Conservation (phyloP, 2,329 filamentous ascomycete genomes). For the Trichophyton rubrum region DNA sequence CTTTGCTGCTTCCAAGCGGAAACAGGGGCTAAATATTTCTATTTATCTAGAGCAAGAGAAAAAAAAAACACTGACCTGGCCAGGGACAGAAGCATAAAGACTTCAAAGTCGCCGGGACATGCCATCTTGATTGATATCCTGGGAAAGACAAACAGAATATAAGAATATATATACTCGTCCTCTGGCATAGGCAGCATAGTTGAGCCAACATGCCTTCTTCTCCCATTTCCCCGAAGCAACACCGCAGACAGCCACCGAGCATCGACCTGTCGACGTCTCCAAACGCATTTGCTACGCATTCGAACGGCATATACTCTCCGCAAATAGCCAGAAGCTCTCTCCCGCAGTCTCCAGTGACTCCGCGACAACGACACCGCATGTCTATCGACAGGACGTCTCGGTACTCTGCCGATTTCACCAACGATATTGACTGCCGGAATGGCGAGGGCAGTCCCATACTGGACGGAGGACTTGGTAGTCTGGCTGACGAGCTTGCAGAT, state of each 20-base stretch:
- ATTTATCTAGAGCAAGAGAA: too few relatives aligned
- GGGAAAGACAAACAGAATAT: not conserved
- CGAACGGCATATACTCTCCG: constrained; percentile 24
- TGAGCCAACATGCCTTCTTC: constrained; percentile 13
- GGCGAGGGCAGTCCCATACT: not conserved
- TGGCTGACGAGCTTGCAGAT: constrained; percentile 52
- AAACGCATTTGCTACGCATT: constrained; percentile 16
- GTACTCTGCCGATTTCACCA: constrained; percentile 30
- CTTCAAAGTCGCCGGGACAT: not conserved
- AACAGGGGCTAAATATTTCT: not conserved
- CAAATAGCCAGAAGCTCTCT: constrained; percentile 25
- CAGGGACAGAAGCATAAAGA: not conserved
- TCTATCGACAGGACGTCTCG: constrained; percentile 26
- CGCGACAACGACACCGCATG: constrained; percentile 26
- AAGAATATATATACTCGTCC: not conserved
- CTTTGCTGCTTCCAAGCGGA: not conserved
- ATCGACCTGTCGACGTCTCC: constrained; percentile 27
- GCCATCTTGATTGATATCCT: not conserved
- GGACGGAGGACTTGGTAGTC: constrained; percentile 42
- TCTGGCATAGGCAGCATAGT: constrained; percentile 14
- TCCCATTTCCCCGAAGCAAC: constrained; percentile 19
- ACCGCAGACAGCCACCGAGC: constrained; percentile 27
- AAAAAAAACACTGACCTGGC: not conserved
- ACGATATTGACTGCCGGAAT: constrained; percentile 6
- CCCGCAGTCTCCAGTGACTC: constrained; percentile 28